phyloP scores from a whole-genome alignment of 2,329 filamentous ascomycete species.

The Rhynchosporium graminicola region DNA sequence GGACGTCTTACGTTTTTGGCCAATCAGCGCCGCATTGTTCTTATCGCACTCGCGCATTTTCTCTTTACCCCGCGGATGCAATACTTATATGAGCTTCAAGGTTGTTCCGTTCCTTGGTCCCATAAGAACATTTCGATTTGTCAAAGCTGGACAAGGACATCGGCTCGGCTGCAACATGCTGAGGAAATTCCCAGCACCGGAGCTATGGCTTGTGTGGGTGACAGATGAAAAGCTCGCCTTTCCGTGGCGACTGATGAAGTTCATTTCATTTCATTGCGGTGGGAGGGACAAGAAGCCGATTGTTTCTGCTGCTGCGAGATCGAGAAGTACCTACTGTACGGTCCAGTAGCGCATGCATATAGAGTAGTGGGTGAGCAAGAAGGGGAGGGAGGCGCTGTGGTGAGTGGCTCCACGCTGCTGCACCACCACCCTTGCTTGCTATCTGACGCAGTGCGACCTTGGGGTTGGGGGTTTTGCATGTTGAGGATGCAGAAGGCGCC shows the following conservation, averaged over 20 bases:
- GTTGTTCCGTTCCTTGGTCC: conserved; percentile 22
- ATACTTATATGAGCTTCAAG: background rate
- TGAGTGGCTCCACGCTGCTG: conserved; percentile 20
- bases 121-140: conserved; percentile 32
- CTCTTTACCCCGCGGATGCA: conserved; percentile 6
- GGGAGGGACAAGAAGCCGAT: conserved; percentile 26
- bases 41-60: conserved; percentile 11
- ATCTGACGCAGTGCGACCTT: conserved; percentile 25
- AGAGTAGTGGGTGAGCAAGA: conserved; percentile 19
- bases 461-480: conserved; percentile 9
- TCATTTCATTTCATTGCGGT: background rate
- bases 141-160: conserved; percentile 20
- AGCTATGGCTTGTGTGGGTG: conserved; percentile 17
- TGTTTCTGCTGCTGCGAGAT: conserved; percentile 20
- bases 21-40: conserved; percentile 4
- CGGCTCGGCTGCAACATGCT: conserved; percentile 9
- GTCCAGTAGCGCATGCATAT: background rate
- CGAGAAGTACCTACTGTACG: conserved; percentile 11
- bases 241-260: background rate
- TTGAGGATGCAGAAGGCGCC: conserved; percentile 8
- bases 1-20: conserved; percentile 2
- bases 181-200: conserved; percentile 15
- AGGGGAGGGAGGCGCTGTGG: conserved; percentile 14
- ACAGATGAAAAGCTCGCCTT: background rate
- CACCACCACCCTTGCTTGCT: conserved; percentile 18